Base-by-base conservation (phyloP, 1,284 basidiomycete species). In the Binderoboletus segoi region DNA sequence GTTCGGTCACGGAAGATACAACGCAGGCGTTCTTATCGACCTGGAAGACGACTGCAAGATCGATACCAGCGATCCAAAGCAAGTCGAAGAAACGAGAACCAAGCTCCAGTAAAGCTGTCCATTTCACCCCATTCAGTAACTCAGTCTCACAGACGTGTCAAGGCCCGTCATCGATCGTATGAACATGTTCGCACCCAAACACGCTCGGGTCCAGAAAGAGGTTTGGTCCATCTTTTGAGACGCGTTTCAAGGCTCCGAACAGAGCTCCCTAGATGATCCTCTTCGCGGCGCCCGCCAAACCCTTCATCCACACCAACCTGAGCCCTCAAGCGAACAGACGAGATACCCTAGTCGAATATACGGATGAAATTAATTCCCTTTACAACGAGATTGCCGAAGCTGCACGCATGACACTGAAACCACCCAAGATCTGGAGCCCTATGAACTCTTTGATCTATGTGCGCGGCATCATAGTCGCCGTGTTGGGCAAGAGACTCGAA, bases 131-230 rank as follows among this genome's bases (percentile, higher is more conserved):
- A 6, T 37, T 28, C 15, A 13, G 33, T n/a, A 16, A n/a, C 8
- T 21, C 33, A 13, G 35, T 48, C 43, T 66, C 44, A 63, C 23
- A 43, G 33, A 33, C 1, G 0, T 26, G 4, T 15, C 38, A 44
- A 79, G 77, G 73, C 68, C 73, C 4, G 71, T 68, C 5, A 59
- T 79, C 2, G 71, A 78, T 46, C 61, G 70, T 21, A 69, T 73
- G 48, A 81, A 79, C 54, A 61, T 62, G n/a, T 74, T 68, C 43
- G 75, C 74, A 16, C 77, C 77, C 2, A 69, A 73, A 35, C 76
- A 78, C 44, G 75, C 75, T 18, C 64, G 77, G 23, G 60, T 79
- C n/a, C 77, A 77, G 64, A 79, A 72, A 56, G 70, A 73, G 67
- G 71, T 73, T 45, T 26, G 55, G 42, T 6, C 8, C 16, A 11